Evolutionary conservation across 129 eudicot genomes (phyloP), one percentile per base, ranked within the genome.

Genomic region (Logfia minima): DNA sequence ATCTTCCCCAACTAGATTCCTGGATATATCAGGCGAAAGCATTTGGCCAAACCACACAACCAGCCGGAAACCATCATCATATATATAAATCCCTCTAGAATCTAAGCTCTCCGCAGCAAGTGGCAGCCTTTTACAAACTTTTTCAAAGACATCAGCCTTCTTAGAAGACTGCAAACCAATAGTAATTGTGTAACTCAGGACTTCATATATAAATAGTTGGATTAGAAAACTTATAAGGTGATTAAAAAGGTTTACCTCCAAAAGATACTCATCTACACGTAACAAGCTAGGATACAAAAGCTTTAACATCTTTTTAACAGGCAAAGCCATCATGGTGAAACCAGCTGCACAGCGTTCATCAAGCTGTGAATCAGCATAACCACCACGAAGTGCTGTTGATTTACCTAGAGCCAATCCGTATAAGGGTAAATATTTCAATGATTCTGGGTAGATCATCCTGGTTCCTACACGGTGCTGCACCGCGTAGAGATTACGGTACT

Each of bases 341-440:
- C 96, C 98, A 34, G 87, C 94, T 65, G 94, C 96, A 85, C 98
- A 90, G 21, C 94, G 92, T 71, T 92, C 98, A 86, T 92, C 98
- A 77, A 92, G 89, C 85, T 83, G 92, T 21, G 75, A 90, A 78
- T 90, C 96, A 58, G 88, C 88, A 83, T 87, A 86, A 1, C 98
- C 94, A 73, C 96, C 96, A 68, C 96, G 94, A 75, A 92, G 85
- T n/a, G 98, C 83, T 43, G 83, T 80, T 48, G 98, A 86, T 79
- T 92, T 92, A 60, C 86, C 83, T 31, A 92, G 63, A 51, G 94
- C 86, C 77, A 92, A 75, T 11, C 89, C 96, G 32, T 92, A 92
- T 87, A 92, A 70, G n/a, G 88, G 85, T 77, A 92, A 72, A 80
- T 79, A 87, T 76, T 85, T 90, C 69, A 92, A 70, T 11, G 96